A percentile compares a stretch with the other conserved stretches of the same genome.
Conservation (phyloP, 2,329 filamentous ascomycete genomes). For the Talaromyces sp. region DNA sequence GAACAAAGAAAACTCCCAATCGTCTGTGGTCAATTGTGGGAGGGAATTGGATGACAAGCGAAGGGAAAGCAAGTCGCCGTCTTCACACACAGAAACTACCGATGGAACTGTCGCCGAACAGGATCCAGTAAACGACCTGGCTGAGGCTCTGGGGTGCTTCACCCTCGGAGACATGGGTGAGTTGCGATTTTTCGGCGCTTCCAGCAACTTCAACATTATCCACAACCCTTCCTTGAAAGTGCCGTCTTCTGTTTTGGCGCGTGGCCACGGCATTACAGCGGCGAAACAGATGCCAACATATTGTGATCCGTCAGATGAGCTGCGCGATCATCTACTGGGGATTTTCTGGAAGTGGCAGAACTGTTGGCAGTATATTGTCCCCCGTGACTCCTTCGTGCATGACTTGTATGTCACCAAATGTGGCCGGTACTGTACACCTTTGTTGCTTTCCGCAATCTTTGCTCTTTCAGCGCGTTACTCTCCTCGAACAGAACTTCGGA, state of each 20-base stretch:
- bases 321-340: neutral
- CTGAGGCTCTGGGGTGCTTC: neutral
- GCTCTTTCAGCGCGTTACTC: constrained; percentile 2
- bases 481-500: neutral
- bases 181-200: neutral
- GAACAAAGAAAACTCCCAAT: neutral
- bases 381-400: neutral
- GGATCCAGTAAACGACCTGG: neutral
- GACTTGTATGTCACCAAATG: neutral
- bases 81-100: too few species aligned
- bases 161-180: neutral
- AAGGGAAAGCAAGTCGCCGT: neutral
- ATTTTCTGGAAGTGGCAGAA: constrained; percentile 6
- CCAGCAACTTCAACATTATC: neutral
- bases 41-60: too few species aligned
- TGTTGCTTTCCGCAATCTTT: constrained; percentile 1
- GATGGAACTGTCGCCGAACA: neutral
- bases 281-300: neutral
- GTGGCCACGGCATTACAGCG: neutral
- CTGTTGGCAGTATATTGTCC: neutral
- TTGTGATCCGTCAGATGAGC: neutral
- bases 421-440: constrained; percentile 1
- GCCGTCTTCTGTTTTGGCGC: neutral
- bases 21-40: neutral
- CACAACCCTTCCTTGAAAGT: neutral